phyloP scores from a whole-genome alignment of 352 stramenopile genomes.

The Pythium sp. region DNA sequence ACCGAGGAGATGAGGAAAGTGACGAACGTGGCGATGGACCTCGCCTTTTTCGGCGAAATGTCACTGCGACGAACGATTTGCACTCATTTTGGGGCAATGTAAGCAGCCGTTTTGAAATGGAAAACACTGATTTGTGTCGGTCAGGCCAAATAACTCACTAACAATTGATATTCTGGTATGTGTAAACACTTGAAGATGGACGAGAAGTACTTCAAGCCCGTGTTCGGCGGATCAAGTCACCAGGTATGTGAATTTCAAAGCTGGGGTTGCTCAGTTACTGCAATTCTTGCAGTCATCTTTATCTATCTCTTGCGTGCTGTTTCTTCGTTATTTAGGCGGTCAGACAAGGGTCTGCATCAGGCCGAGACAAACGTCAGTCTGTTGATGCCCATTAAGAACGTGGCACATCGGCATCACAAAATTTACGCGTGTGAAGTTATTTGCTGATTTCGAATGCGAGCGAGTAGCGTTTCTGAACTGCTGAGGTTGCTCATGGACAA shows the following conservation, averaged over 20 bases:
- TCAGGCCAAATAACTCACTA: not conserved
- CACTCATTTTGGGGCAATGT: slow-evolving; percentile 72
- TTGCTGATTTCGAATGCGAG: not conserved
- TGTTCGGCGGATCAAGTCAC: slow-evolving; percentile 51
- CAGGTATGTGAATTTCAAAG: slow-evolving; percentile 14
- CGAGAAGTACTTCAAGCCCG: slow-evolving; percentile 63
- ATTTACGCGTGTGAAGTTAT: not conserved
- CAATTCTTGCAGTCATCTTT: not conserved
- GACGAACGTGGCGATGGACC: slow-evolving; percentile 16
- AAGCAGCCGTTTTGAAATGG: slow-evolving; percentile 2
- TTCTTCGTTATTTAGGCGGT: not conserved
- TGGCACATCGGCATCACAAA: not conserved
- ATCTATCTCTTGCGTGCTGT: not conserved
- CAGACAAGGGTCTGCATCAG: not conserved
- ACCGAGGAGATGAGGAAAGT: slow-evolving; percentile 23
- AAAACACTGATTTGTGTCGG: not conserved
- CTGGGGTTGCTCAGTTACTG: not conserved
- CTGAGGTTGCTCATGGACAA: not conserved
- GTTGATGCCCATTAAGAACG: slow-evolving; percentile 3
- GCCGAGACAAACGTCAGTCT: slow-evolving; percentile 6
- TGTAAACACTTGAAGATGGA: slow-evolving; percentile 35
- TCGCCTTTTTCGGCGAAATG: slow-evolving; percentile 24
- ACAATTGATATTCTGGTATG: not conserved
- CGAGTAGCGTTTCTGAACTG: not conserved
- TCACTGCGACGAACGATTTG: slow-evolving; percentile 27